These are phyloP conservation scores for Stephanocyclus meneghinianus DNA, from an alignment of 352 stramenopile species.

Conservation along the genomic window DNA sequence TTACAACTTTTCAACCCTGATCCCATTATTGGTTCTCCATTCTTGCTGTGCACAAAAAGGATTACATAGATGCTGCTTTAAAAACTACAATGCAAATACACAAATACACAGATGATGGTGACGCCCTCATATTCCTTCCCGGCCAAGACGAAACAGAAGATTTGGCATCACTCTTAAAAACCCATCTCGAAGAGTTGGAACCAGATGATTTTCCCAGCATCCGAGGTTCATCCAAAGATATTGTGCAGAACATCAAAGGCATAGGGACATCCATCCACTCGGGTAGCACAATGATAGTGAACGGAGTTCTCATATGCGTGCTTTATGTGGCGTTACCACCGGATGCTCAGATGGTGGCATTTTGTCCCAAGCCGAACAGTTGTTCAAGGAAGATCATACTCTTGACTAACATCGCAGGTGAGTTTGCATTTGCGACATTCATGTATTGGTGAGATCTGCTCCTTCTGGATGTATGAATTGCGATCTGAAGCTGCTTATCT, in stretches of 20 bases:
- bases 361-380: slow-evolving; percentile 70
- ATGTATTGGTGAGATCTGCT: slow-evolving; percentile 82
- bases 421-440: slow-evolving; percentile 88
- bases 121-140: slow-evolving; percentile 83
- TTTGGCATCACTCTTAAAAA: slow-evolving; percentile 63
- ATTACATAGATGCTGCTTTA: slow-evolving; percentile 79
- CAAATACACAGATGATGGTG: slow-evolving; percentile 60
- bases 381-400: slow-evolving; percentile 93
- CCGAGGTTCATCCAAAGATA: slow-evolving; percentile 36
- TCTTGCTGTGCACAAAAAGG: slow-evolving; percentile 34
- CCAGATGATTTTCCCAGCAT: slow-evolving; percentile 13
- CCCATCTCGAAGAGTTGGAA: slow-evolving; percentile 64
- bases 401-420: slow-evolving; percentile 98
- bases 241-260: slow-evolving; percentile 69
- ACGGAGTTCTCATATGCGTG: slow-evolving; percentile 76
- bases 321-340: slow-evolving; percentile 76
- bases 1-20: background rate
- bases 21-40: background rate
- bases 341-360: slow-evolving; percentile 75
- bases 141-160: slow-evolving; percentile 88
- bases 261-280: slow-evolving; percentile 63
- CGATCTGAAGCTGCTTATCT: too few species aligned
- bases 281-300: slow-evolving; percentile 55
- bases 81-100: slow-evolving; percentile 75
- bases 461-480: too few species aligned